Conservation (phyloP, 306 rosid genomes). For the Benincasa hispida region DNA sequence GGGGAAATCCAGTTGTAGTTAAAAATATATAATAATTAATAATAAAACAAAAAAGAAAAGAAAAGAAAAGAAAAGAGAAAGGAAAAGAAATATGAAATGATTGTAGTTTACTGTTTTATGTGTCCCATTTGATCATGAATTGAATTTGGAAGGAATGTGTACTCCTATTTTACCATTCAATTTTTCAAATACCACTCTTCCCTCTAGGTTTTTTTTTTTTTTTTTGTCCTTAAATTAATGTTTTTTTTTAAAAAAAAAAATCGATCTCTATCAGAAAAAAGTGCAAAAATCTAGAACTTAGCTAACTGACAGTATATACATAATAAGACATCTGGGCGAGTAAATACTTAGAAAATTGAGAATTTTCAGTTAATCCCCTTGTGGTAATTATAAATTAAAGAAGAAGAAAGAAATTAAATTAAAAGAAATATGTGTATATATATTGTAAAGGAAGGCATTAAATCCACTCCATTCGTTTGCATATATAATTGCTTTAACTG, state of each 20-base stretch:
- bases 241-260: neutral
- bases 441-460: neutral
- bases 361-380: neutral
- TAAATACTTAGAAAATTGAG: neutral
- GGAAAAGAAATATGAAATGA: neutral
- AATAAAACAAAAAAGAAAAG: neutral
- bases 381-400: neutral
- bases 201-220: too few relatives aligned
- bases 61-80: neutral
- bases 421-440: neutral
- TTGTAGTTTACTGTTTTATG: conserved; percentile 1
- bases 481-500: neutral
- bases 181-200: neutral
- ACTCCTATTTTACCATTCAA: neutral
- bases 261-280: neutral
- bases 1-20: neutral
- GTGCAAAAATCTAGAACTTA: neutral
- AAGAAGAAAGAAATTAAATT: too few relatives aligned
- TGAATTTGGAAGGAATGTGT: neutral
- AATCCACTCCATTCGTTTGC: neutral
- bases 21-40: neutral
- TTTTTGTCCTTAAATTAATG: neutral
- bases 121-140: neutral
- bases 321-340: neutral
- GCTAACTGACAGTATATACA: neutral